Evolutionary conservation across 2,329 filamentous ascomycete species (phyloP), one percentile per base, ranked within the genome.

Genomic region (Talaromyces sp.): DNA sequence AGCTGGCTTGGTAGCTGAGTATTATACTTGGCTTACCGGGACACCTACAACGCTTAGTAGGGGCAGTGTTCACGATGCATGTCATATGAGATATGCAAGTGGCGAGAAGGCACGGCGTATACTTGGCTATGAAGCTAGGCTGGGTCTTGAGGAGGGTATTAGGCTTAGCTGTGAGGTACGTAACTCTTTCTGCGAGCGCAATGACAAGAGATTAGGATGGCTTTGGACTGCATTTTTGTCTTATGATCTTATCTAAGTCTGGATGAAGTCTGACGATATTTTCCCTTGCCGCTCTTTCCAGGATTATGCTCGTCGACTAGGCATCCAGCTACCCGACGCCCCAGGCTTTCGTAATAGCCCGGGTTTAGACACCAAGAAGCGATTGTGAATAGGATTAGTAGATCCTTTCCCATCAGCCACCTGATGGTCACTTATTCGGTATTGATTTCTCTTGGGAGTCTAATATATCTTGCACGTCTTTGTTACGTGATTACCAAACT

Each of bases 51-150:
- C 79, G 14, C 72, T 88, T 60, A 83, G 82, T 72, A 76, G 83
- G 43, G 86, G 85, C 2, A 82, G 82, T 68, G 82, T 88, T 3
- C 79, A 78, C 68, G 86, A 88, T 75, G 85, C 81, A 41, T 82
- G 82, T 65, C 78, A 81, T 45, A 76, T 80, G 57, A 76, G 84
- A 61, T 88, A 87, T 77, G 81, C 83, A 22, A 82, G 78, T 69
- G 82, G 84, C 35, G 73, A 76, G 13, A 86, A 85, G 70, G 85
- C 85, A 47, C 80, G 73, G 67, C 70, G 71, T 58, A 73, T 87
- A 1, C 69, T 88, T 67, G 84, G 84, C 19, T 87, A 87, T 71
- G 72, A 77, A 66, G 80, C 85, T 50, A 75, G 74, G 60, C 78
- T 87, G 11, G 76, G 78, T 2, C 76, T 87, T 61, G 79, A 82